A percentile compares a stretch with the other conserved stretches of the same genome.
Evolutionary conservation across 257 asterid species (phyloP).

Genomic region (Nyctanthes arbortristis): DNA sequence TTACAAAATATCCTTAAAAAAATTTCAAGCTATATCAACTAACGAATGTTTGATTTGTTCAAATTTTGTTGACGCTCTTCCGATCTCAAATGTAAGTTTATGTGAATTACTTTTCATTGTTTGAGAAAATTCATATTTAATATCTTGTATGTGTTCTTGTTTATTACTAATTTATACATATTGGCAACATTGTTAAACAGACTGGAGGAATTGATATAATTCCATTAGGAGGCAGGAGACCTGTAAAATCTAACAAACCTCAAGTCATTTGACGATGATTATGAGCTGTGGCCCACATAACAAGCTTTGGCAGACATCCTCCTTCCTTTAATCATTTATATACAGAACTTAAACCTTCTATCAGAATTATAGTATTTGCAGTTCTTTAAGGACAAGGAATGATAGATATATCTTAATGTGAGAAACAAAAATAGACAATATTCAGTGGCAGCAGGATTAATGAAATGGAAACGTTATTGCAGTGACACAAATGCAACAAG

Average conservation of each 20-base stretch:
- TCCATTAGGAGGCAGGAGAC: not conserved
- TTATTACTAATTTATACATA: no score
- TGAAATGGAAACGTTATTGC: not conserved
- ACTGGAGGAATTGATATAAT: slow-evolving; percentile 11
- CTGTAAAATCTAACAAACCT: no score
- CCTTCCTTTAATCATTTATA: not conserved
- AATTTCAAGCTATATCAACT: no score
- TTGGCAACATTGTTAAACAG: no score
- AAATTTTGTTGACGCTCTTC: no score
- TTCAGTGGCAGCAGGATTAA: not conserved
- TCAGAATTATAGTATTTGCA: not conserved
- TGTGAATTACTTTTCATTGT: no score
- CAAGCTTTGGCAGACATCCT: not conserved
- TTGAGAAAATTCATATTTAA: no score
- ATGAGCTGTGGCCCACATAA: slow-evolving; percentile 1
- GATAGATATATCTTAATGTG: not conserved
- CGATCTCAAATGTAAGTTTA: no score
- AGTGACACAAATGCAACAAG: not conserved
- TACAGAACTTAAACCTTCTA: not conserved
- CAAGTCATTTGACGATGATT: not conserved
- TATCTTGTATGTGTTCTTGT: no score
- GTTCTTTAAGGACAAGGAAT: not conserved
- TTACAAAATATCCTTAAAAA: no score
- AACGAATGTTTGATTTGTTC: no score
- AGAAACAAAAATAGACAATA: no score